Evolutionary conservation across 176 grass and related monocot species (phyloP).

Genomic region (sorghum (Sorghum bicolor)): Sorghum_bicolor_NCBIv3 NC_012870.2:3356001-3356500

Average conservation of each 20-base stretch:
- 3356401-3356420: not conserved
- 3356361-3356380: not conserved
- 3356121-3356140: no score
- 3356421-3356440: not conserved
- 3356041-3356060: no score
- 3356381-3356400: not conserved
- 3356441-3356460: not conserved
- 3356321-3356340: not conserved
- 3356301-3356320: not conserved
- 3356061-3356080: no score
- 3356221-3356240: not conserved
- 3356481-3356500: not conserved
- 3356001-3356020: no score
- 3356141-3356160: no score
- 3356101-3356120: no score
- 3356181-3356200: no score
- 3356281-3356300: not conserved
- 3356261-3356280: not conserved
- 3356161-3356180: no score
- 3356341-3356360: not conserved
- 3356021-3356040: no score
- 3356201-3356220: no score
- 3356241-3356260: not conserved
- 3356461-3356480: not conserved
- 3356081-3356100: no score